Evolutionary conservation across 345 rosid genomes (phyloP), one percentile per base, ranked within the genome.

Genomic region (Mallotus nudiflorus): DNA sequence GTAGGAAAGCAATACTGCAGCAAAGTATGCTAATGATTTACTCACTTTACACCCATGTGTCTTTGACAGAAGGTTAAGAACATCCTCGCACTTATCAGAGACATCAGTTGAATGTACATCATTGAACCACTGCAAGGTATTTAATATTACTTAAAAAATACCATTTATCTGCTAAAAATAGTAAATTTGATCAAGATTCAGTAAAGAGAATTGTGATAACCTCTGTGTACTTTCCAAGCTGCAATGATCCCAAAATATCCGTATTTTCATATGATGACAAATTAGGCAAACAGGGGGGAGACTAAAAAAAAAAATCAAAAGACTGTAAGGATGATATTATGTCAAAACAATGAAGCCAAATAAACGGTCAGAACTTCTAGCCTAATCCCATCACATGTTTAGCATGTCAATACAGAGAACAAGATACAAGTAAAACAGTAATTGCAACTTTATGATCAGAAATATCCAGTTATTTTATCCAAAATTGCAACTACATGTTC

Each of bases 21-120:
- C 54, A 66, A 13, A 48, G 49, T 45, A 14, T 60, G 50, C 53
- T 54, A 73, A 45, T 35, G 67, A 53, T 54, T 57, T 59, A 75
- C 87, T 80, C 78, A 92, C 96, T 81, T 92, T 80, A 78, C 94
- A 87, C 15, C 96, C 92, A 77, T 90, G 85, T 72, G 71, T 84
- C 76, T 80, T 85, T 16, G 85, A 81, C 35, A 92, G 80, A 73
- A 75, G 88, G 62, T 73, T 77, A 57, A 92, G 86, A 62, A 83
- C 76, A 70, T 92, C 86, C 82, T 87, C 96, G 67, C 97, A 92
- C 75, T 77, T 86, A 70, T 88, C 85, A 15, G 89, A 86, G 70
- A 92, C 83, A 33, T 88, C 96, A 75, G 83, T 85, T 35, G 96
- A 85, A 69, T 77, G 77, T 2, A 92, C 98, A 82, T 92, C 96